Evolutionary conservation across 345 rosid species (phyloP).

Genomic region (Turnera subulata): DNA sequence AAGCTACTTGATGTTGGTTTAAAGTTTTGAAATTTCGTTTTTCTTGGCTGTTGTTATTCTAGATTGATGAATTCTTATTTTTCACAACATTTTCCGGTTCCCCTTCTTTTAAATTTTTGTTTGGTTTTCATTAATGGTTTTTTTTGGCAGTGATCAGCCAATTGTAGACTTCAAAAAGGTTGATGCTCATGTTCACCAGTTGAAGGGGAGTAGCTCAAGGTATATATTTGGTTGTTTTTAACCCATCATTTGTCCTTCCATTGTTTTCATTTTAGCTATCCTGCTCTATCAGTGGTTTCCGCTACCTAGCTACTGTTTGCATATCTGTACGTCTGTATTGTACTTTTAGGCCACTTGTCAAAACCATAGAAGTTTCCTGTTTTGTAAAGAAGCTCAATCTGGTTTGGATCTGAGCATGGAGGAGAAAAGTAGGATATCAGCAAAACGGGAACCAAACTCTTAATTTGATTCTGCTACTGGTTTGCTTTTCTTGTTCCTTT

Average conservation of each 20-base stretch:
- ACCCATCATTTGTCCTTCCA: too few relatives aligned
- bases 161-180: constrained; percentile 76
- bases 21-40: background rate
- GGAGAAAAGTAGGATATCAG: too few relatives aligned
- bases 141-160: constrained; percentile 55
- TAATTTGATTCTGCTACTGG: background rate
- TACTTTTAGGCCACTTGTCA: too few relatives aligned
- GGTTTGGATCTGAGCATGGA: background rate
- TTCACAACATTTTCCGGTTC: too few relatives aligned
- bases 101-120: background rate
- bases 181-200: constrained; percentile 89
- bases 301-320: too few relatives aligned
- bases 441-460: too few relatives aligned
- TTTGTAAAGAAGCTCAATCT: background rate
- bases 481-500: constrained; percentile 1
- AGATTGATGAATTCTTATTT: too few relatives aligned
- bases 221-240: too few relatives aligned
- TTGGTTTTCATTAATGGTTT: background rate
- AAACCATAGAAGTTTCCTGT: too few relatives aligned
- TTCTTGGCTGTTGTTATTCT: too few relatives aligned
- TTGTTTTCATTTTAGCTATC: too few relatives aligned
- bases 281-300: too few relatives aligned
- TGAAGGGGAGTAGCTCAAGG: constrained; percentile 99
- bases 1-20: background rate
- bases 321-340: background rate